phyloP scores from a whole-genome alignment of 352 stramenopile genomes.

The Phytopythium kandeliae region DNA sequence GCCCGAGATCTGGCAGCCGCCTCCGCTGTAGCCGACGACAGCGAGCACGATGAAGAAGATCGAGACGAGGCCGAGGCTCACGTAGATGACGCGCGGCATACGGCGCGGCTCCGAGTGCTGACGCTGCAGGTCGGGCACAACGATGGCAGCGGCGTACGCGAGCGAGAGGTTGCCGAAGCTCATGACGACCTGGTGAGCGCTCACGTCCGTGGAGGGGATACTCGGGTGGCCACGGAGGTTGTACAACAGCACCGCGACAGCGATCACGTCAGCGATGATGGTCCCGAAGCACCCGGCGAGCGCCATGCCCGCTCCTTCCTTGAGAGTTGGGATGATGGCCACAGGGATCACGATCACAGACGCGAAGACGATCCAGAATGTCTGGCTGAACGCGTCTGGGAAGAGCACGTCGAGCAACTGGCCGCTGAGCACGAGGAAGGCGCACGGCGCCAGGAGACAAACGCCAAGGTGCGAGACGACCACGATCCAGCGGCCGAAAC shows the following conservation, averaged over 20 bases:
- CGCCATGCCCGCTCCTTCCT: constrained; percentile 11
- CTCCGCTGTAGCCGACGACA: constrained; percentile 19
- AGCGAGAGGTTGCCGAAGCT: constrained; percentile 22
- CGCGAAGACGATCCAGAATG: constrained; percentile 24
- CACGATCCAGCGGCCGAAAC: constrained; percentile 24
- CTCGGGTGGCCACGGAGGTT: constrained; percentile 19
- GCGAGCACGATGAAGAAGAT: constrained; percentile 29
- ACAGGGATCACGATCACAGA: constrained; percentile 17
- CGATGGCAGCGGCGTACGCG: constrained; percentile 17
- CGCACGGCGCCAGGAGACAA: constrained; percentile 21
- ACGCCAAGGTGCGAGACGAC: constrained; percentile 19
- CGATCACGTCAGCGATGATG: constrained; percentile 18
- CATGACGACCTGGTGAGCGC: constrained; percentile 20
- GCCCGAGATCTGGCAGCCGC: constrained; percentile 27
- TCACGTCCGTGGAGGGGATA: constrained; percentile 15
- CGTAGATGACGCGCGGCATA: constrained; percentile 34
- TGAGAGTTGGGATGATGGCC: constrained; percentile 20
- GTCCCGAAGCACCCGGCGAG: constrained; percentile 20
- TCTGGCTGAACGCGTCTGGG: constrained; percentile 24
- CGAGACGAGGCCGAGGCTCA: constrained; percentile 27
- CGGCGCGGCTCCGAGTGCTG: constrained; percentile 30
- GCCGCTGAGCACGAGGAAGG: constrained; percentile 31
- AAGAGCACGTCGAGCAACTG: constrained; percentile 28
- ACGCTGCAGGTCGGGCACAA: constrained; percentile 19
- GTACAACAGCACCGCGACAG: constrained; percentile 17